Percentiles rank a stretch among this genome's conserved stretches.
Evolutionary conservation across 176 grass and related monocot genomes (phyloP).

Genomic region (Triticum aestivum): IWGSC_CS_RefSeq_v2.1 NC_057806.1:173578837-173579336

Average conservation of each 20-base stretch:
- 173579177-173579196: conserved; percentile 79
- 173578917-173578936: neutral
- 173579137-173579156: conserved; percentile 60
- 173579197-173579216: conserved; percentile 95
- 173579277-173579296: conserved; percentile 88
- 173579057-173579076: conserved; percentile 41
- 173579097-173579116: conserved; percentile 54
- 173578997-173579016: neutral
- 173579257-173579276: conserved; percentile 88
- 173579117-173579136: conserved; percentile 90
- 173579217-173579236: conserved; percentile 31
- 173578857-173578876: too few relatives aligned
- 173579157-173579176: conserved; percentile 69
- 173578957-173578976: neutral
- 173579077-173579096: conserved; percentile 24
- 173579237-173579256: conserved; percentile 84
- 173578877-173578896: too few relatives aligned
- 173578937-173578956: neutral
- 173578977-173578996: neutral
- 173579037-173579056: neutral
- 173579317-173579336: conserved; percentile 94
- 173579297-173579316: conserved; percentile 91
- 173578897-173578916: too few relatives aligned
- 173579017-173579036: neutral
- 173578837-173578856: too few relatives aligned